phyloP scores from a whole-genome alignment of 495 filamentous ascomycete species.

The Aspergillus panamensis region DNA sequence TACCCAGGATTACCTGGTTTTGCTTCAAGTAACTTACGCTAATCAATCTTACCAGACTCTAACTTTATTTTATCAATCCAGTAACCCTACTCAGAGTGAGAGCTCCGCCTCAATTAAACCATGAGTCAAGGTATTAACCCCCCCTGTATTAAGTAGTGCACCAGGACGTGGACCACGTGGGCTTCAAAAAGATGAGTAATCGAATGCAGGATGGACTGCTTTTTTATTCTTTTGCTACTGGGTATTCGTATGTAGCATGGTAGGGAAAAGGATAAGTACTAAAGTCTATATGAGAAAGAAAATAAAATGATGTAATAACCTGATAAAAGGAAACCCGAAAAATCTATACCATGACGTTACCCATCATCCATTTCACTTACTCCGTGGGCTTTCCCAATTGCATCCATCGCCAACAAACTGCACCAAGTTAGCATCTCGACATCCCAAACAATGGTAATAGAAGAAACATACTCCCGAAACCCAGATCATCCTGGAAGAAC shows the following conservation, averaged over 20 bases:
- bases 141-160: background rate
- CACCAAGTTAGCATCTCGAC: conserved; percentile 25
- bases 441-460: no score
- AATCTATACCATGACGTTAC: no score
- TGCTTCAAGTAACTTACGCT: background rate
- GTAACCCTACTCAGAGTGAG: background rate
- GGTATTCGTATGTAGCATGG: no score
- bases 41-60: background rate
- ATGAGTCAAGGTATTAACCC: background rate
- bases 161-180: background rate
- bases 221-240: no score
- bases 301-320: no score
- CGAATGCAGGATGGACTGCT: background rate
- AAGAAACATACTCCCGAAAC: conserved; percentile 46
- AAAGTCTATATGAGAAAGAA: no score
- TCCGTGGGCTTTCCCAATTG: conserved; percentile 25
- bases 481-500: conserved; percentile 66
- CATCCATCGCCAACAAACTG: conserved; percentile 58
- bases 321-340: no score
- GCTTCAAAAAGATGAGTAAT: background rate
- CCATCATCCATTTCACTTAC: background rate
- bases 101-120: background rate
- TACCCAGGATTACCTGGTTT: background rate
- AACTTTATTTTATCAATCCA: background rate
- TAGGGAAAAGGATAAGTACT: no score